Percentiles rank a stretch among this genome's conserved stretches.
Conservation (phyloP, 352 stramenopile species). For the Pythium catenulatum region DNA sequence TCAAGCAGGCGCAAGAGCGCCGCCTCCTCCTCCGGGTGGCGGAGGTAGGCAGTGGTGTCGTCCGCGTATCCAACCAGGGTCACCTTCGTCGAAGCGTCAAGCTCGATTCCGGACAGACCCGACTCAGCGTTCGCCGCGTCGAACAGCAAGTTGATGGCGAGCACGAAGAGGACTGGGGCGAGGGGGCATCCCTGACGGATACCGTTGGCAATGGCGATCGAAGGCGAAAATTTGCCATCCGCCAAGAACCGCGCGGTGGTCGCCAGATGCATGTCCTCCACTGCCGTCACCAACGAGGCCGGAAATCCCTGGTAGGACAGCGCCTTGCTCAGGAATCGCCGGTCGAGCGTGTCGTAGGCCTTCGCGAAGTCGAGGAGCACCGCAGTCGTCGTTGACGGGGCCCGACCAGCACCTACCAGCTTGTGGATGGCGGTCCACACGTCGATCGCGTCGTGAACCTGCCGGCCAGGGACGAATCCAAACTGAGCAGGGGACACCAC, state of each 20-base stretch:
- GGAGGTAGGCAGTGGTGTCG: background rate
- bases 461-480: background rate
- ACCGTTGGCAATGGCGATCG: background rate
- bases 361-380: conserved; percentile 37
- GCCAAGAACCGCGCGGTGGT: background rate
- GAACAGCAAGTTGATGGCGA: background rate
- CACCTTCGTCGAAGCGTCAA: background rate
- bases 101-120: background rate
- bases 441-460: conserved; percentile 30
- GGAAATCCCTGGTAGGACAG: background rate
- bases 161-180: conserved; percentile 1
- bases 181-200: conserved; percentile 24
- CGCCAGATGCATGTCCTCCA: background rate
- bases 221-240: background rate
- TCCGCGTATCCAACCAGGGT: background rate
- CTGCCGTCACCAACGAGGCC: background rate
- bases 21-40: background rate
- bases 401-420: background rate
- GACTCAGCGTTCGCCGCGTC: background rate
- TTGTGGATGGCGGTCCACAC: background rate
- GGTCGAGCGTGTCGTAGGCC: conserved; percentile 23
- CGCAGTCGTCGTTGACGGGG: background rate
- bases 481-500: background rate
- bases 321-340: background rate
- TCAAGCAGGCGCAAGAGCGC: background rate